These are phyloP conservation scores for Smithsoniella earleae DNA, from an alignment of 163 green algal genomes.

Conservation along the genomic window DNA sequence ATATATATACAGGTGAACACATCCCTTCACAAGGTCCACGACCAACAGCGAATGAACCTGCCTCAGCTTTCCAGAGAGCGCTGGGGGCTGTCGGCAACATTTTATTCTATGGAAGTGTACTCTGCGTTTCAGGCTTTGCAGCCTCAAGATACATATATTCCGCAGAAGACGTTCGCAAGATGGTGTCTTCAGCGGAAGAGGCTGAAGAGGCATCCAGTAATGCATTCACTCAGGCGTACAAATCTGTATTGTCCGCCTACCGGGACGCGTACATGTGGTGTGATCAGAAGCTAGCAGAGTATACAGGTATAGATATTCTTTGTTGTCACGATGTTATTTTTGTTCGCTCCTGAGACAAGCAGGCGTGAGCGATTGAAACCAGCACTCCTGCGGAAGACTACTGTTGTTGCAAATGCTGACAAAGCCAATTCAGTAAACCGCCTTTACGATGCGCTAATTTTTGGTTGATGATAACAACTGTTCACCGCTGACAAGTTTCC, in stretches of 20 bases:
- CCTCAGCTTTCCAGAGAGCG: neutral
- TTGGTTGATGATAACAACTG: too few species aligned
- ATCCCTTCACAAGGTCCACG: neutral
- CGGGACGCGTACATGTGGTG: neutral
- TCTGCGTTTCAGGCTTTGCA: neutral
- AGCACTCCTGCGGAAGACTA: too few species aligned
- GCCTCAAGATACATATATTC: conserved; percentile 29
- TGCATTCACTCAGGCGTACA: neutral
- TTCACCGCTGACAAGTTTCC: too few species aligned
- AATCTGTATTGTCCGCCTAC: neutral
- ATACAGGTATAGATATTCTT: neutral
- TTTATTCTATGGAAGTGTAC: conserved; percentile 14
- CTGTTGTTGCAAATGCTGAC: too few species aligned
- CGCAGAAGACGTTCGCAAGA: conserved; percentile 32
- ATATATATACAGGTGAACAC: neutral
- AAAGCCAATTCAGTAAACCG: too few species aligned
- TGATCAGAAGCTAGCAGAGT: conserved; percentile 28
- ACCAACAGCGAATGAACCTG: too few species aligned
- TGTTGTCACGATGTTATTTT: neutral
- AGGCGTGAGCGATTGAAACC: too few species aligned
- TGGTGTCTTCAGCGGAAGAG: conserved; percentile 10
- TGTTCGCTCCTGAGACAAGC: neutral
- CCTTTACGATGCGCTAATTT: too few species aligned
- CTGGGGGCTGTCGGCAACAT: neutral
- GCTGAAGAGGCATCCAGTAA: neutral